Percentiles rank a stretch among this genome's conserved stretches.
Evolutionary conservation across 2,329 filamentous ascomycete genomes (phyloP).

Genomic region (Plenodomus biglobosus): DNA sequence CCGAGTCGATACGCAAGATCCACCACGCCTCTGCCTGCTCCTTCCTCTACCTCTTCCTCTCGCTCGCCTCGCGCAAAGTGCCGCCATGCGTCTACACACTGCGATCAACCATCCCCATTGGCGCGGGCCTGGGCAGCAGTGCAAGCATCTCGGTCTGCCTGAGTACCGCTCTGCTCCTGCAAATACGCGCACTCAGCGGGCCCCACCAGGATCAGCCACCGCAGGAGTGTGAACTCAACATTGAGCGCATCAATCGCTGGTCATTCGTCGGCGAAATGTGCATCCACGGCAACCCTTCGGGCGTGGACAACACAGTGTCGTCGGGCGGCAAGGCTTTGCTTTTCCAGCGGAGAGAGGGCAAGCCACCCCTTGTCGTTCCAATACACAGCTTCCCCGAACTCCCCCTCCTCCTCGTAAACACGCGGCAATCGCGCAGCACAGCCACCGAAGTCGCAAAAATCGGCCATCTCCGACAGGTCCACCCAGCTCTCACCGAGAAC

Average conservation of each 20-base stretch:
- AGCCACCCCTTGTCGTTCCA: constrained; percentile 73
- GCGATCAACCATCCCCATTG: constrained; percentile 90
- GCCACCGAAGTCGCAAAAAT: constrained; percentile 86
- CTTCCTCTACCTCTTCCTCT: constrained; percentile 92
- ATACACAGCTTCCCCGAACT: constrained; percentile 89
- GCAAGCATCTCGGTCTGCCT: constrained; percentile 93
- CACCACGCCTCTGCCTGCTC: constrained; percentile 78
- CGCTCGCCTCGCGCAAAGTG: constrained; percentile 76
- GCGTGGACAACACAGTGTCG: constrained; percentile 94
- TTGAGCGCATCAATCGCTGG: constrained; percentile 97
- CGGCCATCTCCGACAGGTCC: constrained; percentile 65
- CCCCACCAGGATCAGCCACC: constrained; percentile 89
- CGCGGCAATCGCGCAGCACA: constrained; percentile 83
- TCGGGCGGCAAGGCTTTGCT: constrained; percentile 92
- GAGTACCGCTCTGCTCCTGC: constrained; percentile 78
- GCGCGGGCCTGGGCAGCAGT: constrained; percentile 87
- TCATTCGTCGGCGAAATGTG: constrained; percentile 96
- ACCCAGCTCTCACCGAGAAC: constrained; percentile 75
- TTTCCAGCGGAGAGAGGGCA: constrained; percentile 75
- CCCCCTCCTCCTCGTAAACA: constrained; percentile 86
- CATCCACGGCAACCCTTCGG: constrained; percentile 95
- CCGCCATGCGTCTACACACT: constrained; percentile 85
- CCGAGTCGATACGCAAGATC: constrained; percentile 76
- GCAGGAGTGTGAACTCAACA: constrained; percentile 83
- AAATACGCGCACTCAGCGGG: constrained; percentile 83